Conservation (phyloP, 192 early-diverging fungal species). For the Coemansia sp. region DNA sequence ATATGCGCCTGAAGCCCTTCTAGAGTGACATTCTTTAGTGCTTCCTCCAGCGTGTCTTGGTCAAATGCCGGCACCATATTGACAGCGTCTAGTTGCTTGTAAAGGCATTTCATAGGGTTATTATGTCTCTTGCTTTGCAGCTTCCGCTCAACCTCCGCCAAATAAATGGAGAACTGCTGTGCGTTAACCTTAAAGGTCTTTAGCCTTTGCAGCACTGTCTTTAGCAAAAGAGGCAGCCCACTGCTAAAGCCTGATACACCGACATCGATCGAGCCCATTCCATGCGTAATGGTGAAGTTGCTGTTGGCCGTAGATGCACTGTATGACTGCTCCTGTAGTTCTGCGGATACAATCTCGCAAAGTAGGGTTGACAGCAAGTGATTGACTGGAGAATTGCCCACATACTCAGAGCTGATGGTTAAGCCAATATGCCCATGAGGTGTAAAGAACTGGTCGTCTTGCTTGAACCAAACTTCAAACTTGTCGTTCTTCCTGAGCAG, state of each 20-base stretch:
- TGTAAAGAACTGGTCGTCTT: constrained; percentile 84
- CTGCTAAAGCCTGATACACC: constrained; percentile 78
- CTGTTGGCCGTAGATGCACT: constrained; percentile 76
- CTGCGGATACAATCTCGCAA: background rate
- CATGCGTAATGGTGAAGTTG: constrained; percentile 61
- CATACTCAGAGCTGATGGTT: constrained; percentile 30
- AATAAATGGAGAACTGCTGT: constrained; percentile 60
- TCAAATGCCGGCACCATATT: constrained; percentile 22
- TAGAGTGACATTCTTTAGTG: constrained; percentile 68
- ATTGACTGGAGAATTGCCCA: background rate
- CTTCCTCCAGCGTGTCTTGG: constrained; percentile 65
- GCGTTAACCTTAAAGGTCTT: constrained; percentile 59
- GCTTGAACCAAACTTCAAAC: constrained; percentile 83
- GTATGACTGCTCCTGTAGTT: constrained; percentile 76
- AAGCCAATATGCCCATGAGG: constrained; percentile 78
- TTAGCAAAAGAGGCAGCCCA: constrained; percentile 67
- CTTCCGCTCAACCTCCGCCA: background rate
- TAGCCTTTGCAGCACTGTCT: constrained; percentile 66
- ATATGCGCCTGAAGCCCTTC: constrained; percentile 70
- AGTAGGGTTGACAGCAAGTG: background rate
- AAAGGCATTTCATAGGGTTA: background rate
- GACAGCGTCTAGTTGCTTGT: background rate
- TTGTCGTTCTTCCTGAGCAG: constrained; percentile 17
- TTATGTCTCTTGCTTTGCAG: background rate
- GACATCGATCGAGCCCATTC: constrained; percentile 63